Base-by-base conservation (phyloP, 257 asterid species). In the Solanum okadae region DNA sequence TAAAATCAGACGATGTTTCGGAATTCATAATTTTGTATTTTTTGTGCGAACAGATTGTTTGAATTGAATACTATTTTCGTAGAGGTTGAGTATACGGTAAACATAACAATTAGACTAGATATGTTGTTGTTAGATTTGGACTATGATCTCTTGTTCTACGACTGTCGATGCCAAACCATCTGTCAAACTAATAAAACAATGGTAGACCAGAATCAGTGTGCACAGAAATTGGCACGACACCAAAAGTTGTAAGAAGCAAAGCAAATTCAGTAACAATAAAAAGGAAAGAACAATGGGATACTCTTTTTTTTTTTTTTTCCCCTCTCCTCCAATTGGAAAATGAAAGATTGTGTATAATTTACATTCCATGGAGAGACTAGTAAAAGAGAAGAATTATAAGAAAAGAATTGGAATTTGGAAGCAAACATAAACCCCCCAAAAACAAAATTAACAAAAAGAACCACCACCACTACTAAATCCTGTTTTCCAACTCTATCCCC, bases 281-380 rank as follows among this genome's bases (percentile, higher is more conserved):
- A 86, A 38, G 49, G 79, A 87, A n/a, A 78, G 68, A 61, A 83
- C 65, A 46, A 71, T 12, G 82, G 8, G 35, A 75, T 34, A 5
- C 59, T 63, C 33, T 63, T 63, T 73, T 78, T 86, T 89, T 0
- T 46, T 37, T 79, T 79, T 85, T 89, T 89, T 63, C 72, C 35
- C 85, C 61, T 89, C 89, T 87, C 88, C 91, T 88, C 85, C 33
- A 44, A 90, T 88, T 83, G 85, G 73, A 86, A 89, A 20, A 89
- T 67, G 91, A 72, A 87, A 87, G 85, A 75, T 67, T 87, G 86
- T 84, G 82, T 87, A 84, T 89, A 90, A 92, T 93, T 91, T 92
- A 94, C 97, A 93, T 87, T 93, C 91, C 93, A 89, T 88, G 87
- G 88, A 87, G 88, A 37, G 88, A 75, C 88, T 88, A 88, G 86